phyloP scores from a whole-genome alignment of 2,329 filamentous ascomycete genomes.

The Venturia pyrina region DNA sequence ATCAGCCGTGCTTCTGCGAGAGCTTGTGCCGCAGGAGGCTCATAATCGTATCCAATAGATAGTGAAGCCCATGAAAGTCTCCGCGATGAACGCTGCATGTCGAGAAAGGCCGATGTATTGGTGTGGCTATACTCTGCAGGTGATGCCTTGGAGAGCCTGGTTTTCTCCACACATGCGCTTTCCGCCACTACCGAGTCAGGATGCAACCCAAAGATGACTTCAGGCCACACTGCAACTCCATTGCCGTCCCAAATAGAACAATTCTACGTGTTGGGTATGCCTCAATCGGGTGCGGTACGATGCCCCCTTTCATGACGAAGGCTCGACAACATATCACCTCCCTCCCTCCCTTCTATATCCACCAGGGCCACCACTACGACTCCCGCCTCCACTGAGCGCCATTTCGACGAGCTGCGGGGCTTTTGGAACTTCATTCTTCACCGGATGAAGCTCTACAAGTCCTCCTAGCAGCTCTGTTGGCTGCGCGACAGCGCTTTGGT shows the following conservation, averaged over 20 bases:
- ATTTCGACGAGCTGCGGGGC: no score
- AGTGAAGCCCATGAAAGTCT: background rate
- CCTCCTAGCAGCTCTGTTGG: no score
- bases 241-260: background rate
- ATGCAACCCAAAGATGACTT: background rate
- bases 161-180: background rate
- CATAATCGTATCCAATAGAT: background rate
- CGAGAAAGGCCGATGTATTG: background rate
- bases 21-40: background rate
- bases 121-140: background rate
- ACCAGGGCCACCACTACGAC: no score
- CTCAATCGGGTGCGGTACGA: background rate
- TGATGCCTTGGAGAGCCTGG: no score
- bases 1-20: background rate
- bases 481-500: no score
- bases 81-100: background rate
- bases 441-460: no score
- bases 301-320: background rate
- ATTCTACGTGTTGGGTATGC: background rate
- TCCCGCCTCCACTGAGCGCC: no score
- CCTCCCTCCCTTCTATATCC: no score
- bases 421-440: no score
- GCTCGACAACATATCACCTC: background rate
- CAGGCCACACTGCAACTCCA: background rate
- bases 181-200: background rate